Evolutionary conservation across 2,329 filamentous ascomycete species (phyloP), one percentile per base, ranked within the genome.

Genomic region (Fusarium tjaetaba): DNA sequence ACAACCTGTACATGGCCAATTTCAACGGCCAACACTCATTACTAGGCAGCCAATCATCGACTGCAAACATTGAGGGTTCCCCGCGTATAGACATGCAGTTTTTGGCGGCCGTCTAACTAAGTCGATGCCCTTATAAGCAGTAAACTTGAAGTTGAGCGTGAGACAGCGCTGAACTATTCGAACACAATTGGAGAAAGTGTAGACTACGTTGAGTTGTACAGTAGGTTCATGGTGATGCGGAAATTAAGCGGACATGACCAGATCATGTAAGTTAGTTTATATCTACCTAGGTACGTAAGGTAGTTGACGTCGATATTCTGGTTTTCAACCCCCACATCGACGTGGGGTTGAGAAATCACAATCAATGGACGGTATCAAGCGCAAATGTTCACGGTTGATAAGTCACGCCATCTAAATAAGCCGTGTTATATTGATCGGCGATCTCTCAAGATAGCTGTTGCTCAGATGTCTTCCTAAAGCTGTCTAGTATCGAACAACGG

Each of bases 31-130:
- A 71, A 49, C 57, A 56, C 36, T 18, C 22, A 36, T 38, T 30
- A 20, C 28, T 34, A 65, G 46, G 52, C 59, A 64, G 32, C 68
- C 65, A 70, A 70, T 70, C 65, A 59, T 16, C 43, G 49, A 34
- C 41, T 68, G 28, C 32, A 34, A 46, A 45, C 32, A 28, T 28
- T 38, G 13, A 48, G n/a, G 45, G 36, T 28, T 51, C 45, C 59
- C 59, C 64, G 56, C 59, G 30, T 26, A 42, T 39, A 52, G 48
- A n/a, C 26, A 42, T 16, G 15, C 16, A n/a, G 20, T 28, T 34
- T 18, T 45, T 61, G 28, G 28, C 14, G 18, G 22, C 51, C 34
- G 26, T 41, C 18, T 30, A 52, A 38, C 14, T 11, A 38, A 59
- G 30, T 41, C 13, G 11, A n/a, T 30, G 5, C 15, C 20, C 24